Evolutionary conservation across 2,329 filamentous ascomycete species (phyloP).

Genomic region (Penicillium psychrosexuale): DNA sequence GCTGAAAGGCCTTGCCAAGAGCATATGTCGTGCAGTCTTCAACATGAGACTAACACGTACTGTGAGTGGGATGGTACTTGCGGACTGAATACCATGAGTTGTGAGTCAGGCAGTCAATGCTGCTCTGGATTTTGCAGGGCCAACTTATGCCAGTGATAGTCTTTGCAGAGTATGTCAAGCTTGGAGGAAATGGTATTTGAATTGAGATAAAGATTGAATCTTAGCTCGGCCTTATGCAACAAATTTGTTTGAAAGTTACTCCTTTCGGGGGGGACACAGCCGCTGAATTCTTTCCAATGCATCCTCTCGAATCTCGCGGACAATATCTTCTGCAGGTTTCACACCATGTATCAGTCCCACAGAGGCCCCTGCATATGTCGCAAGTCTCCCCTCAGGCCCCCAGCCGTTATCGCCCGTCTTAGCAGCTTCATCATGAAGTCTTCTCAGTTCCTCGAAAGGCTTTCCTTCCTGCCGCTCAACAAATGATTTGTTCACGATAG

Average conservation of each 20-base stretch:
- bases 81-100: background rate
- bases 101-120: background rate
- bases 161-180: background rate
- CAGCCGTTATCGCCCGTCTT: slow-evolving; percentile 46
- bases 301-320: slow-evolving; percentile 27
- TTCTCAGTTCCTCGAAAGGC: slow-evolving; percentile 48
- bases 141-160: background rate
- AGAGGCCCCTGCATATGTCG: slow-evolving; percentile 50
- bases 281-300: slow-evolving; percentile 11
- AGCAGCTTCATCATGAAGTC: slow-evolving; percentile 41
- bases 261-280: background rate
- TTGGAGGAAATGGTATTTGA: background rate
- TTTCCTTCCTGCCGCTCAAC: slow-evolving; percentile 43
- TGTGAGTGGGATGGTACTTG: background rate
- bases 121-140: background rate
- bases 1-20: background rate
- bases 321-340: slow-evolving; percentile 40
- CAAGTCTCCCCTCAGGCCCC: slow-evolving; percentile 49
- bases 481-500: slow-evolving; percentile 57
- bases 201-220: background rate
- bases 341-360: slow-evolving; percentile 47
- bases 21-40: background rate
- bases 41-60: background rate
- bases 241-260: background rate
- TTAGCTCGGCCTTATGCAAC: background rate